phyloP scores from a whole-genome alignment of 495 filamentous ascomycete genomes.

The Sordaria brevicollis region DNA sequence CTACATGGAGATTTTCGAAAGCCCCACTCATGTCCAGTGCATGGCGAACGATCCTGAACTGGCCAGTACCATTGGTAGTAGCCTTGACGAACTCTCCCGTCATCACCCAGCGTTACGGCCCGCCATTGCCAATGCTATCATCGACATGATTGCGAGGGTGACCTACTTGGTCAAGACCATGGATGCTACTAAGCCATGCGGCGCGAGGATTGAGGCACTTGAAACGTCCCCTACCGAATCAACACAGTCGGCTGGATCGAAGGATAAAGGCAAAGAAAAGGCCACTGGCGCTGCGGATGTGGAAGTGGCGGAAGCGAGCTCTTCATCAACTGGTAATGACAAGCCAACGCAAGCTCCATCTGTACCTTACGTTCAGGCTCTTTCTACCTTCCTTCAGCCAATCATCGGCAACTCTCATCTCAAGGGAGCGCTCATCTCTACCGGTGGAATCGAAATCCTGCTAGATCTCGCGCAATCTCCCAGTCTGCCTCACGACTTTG shows the following conservation, averaged over 20 bases:
- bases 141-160: constrained; percentile 76
- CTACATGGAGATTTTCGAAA: constrained; percentile 94
- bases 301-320: constrained; percentile 46
- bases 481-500: constrained; percentile 66
- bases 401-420: constrained; percentile 70
- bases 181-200: constrained; percentile 56
- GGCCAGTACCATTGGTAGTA: constrained; percentile 55
- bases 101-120: constrained; percentile 81
- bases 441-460: constrained; percentile 73
- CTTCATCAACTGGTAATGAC: constrained; percentile 5
- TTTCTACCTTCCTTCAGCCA: constrained; percentile 63
- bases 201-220: constrained; percentile 67
- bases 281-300: constrained; percentile 37
- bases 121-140: constrained; percentile 65
- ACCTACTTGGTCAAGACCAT: constrained; percentile 56
- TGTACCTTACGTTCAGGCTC: constrained; percentile 58
- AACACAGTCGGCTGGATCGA: not conserved
- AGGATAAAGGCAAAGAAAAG: constrained; percentile 31
- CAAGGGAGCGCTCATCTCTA: constrained; percentile 64
- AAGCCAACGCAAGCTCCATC: not conserved
- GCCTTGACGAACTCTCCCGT: constrained; percentile 88
- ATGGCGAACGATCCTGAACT: constrained; percentile 64
- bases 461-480: constrained; percentile 73
- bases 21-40: constrained; percentile 74
- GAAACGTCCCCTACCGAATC: constrained; percentile 27